phyloP scores from a whole-genome alignment of 2,329 filamentous ascomycete species.

The Fusarium neocosmosporiellum region DNA sequence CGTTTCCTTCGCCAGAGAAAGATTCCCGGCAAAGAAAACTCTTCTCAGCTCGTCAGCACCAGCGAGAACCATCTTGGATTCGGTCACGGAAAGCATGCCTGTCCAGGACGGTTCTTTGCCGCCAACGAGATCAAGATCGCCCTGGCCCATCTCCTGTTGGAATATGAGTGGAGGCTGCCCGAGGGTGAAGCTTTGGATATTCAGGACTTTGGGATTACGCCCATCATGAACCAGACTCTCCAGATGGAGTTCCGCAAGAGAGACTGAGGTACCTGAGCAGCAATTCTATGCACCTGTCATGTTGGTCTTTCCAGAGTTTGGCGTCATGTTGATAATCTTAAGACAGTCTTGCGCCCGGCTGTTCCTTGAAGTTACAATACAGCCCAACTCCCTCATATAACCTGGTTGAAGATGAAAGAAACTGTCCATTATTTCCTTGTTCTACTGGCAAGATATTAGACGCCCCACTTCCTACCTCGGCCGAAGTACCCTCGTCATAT shows the following conservation, averaged over 20 bases:
- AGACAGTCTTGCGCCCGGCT: background rate
- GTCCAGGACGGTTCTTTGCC: background rate
- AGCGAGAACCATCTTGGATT: background rate
- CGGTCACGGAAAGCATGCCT: background rate
- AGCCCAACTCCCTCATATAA: background rate
- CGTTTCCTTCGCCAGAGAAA: background rate
- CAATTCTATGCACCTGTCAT: background rate
- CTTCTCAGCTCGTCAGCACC: background rate
- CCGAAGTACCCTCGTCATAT: background rate
- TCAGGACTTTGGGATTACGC: background rate
- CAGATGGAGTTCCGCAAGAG: background rate
- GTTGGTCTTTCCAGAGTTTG: background rate
- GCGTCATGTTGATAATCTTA: background rate
- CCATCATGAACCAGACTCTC: background rate
- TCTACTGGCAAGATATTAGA: background rate
- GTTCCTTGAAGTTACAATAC: background rate
- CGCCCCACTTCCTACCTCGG: background rate
- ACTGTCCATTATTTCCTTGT: background rate
- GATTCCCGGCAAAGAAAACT: background rate
- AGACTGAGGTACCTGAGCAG: background rate
- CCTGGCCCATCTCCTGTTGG: background rate
- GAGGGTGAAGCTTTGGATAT: background rate
- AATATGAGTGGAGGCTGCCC: background rate
- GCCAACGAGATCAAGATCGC: background rate
- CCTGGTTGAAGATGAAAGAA: background rate